Evolutionary conservation across 768 basidiomycete species (phyloP).

Genomic region (Epithele typhae): DNA sequence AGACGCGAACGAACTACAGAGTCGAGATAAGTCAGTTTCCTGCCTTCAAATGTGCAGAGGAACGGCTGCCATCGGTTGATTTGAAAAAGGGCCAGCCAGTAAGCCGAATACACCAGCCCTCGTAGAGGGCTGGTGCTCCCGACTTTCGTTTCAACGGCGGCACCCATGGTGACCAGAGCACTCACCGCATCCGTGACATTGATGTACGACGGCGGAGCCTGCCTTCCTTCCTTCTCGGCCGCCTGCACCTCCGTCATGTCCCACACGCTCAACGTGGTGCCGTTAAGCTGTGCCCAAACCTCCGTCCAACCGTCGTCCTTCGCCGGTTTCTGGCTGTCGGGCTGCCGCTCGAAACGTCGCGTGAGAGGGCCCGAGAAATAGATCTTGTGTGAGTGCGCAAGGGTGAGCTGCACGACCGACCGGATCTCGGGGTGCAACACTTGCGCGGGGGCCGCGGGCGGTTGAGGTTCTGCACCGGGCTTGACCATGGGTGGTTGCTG

Average conservation of each 20-base stretch:
- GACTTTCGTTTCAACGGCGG: no score
- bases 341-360: conserved; percentile 69
- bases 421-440: conserved; percentile 75
- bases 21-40: no score
- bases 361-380: conserved; percentile 85
- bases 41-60: no score
- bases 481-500: conserved; percentile 38
- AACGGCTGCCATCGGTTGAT: no score
- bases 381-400: conserved; percentile 78
- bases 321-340: conserved; percentile 64
- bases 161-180: conserved; percentile 15
- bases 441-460: conserved; percentile 23
- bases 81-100: no score
- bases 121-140: no score
- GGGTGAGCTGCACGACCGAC: conserved; percentile 68
- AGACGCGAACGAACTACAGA: conserved; percentile 68
- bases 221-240: conserved; percentile 71
- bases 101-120: no score
- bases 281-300: conserved; percentile 87
- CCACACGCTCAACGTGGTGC: conserved; percentile 88
- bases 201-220: conserved; percentile 84
- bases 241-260: conserved; percentile 87
- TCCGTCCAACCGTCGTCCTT: conserved; percentile 81
- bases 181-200: conserved; percentile 87
- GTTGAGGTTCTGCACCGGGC: no score